Percentiles rank a stretch among this genome's conserved stretches.
Conservation (phyloP, 148 eudicot species). For the Diospyros kaki region DNA sequence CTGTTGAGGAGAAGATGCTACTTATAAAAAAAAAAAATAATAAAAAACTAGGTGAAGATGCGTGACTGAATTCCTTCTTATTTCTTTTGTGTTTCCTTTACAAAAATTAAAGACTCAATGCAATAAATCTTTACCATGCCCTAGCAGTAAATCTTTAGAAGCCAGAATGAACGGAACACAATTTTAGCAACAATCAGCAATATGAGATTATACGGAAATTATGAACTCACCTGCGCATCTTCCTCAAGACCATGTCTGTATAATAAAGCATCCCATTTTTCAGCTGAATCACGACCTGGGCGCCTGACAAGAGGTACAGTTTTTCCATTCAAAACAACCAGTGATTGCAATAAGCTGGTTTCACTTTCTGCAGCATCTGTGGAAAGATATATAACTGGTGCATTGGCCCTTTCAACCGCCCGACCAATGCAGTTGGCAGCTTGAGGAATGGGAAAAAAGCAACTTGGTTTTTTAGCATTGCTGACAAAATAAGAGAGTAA, state of each 20-base stretch:
- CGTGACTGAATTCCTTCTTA: too few species aligned
- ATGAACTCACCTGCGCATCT: constrained; percentile 69
- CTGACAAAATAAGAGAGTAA: constrained; percentile 29
- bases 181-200: not conserved
- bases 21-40: too few species aligned
- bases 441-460: constrained; percentile 94
- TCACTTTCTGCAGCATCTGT: constrained; percentile 98
- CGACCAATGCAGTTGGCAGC: constrained; percentile 82
- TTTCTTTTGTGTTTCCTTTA: too few species aligned
- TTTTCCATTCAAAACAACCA: constrained; percentile 62
- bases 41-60: too few species aligned
- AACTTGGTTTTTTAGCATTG: constrained; percentile 89
- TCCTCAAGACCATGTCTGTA: constrained; percentile 72
- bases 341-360: constrained; percentile 81
- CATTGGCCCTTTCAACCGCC: constrained; percentile 69
- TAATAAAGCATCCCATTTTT: constrained; percentile 97
- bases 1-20: too few species aligned
- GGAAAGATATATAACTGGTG: constrained; percentile 86
- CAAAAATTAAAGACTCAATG: not conserved
- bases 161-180: not conserved
- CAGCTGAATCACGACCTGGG: constrained; percentile 73
- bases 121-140: not conserved
- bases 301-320: constrained; percentile 77
- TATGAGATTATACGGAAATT: constrained; percentile 5
- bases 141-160: not conserved